phyloP scores from a whole-genome alignment of 495 filamentous ascomycete genomes.

The Aspergillus cavernicola region DNA sequence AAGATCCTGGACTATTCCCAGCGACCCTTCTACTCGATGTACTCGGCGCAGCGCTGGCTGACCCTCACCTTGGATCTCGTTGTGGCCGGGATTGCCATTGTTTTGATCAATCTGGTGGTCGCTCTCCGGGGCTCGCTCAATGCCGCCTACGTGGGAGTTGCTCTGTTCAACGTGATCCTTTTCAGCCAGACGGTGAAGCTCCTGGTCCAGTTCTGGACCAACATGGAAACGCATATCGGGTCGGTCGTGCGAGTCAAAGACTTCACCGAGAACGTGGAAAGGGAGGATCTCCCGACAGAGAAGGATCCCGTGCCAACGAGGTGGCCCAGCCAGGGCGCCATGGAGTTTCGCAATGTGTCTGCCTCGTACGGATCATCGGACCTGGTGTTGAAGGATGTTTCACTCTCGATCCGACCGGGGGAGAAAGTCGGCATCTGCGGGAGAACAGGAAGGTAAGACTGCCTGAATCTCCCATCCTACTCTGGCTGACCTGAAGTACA shows the following conservation, averaged over 20 bases:
- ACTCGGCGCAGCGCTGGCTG: conserved; percentile 42
- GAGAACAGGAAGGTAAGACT: conserved; percentile 37
- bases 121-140: conserved; percentile 28
- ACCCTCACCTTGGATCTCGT: conserved; percentile 37
- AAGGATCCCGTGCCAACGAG: conserved; percentile 32
- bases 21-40: conserved; percentile 49
- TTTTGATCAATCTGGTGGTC: conserved; percentile 36
- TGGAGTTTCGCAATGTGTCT: conserved; percentile 45
- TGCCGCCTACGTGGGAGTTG: conserved; percentile 46
- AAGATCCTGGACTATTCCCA: conserved; percentile 48
- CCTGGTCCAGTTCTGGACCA: conserved; percentile 52
- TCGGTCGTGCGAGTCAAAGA: conserved; percentile 55
- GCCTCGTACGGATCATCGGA: conserved; percentile 43
- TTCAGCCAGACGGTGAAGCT: conserved; percentile 43
- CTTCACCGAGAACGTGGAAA: conserved; percentile 46
- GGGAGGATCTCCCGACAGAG: conserved; percentile 45
- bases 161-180: conserved; percentile 44
- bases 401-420: conserved; percentile 47
- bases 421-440: conserved; percentile 57
- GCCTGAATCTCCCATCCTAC: too few relatives aligned
- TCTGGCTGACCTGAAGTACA: conserved; percentile 3
- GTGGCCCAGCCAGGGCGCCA: conserved; percentile 51
- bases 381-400: conserved; percentile 48
- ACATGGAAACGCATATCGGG: conserved; percentile 54
- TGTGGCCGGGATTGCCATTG: conserved; percentile 33